Percentiles rank a stretch among this genome's conserved stretches.
phyloP scores from a whole-genome alignment of 2,329 filamentous ascomycete genomes.

The Ceratocystis ficicola region DNA sequence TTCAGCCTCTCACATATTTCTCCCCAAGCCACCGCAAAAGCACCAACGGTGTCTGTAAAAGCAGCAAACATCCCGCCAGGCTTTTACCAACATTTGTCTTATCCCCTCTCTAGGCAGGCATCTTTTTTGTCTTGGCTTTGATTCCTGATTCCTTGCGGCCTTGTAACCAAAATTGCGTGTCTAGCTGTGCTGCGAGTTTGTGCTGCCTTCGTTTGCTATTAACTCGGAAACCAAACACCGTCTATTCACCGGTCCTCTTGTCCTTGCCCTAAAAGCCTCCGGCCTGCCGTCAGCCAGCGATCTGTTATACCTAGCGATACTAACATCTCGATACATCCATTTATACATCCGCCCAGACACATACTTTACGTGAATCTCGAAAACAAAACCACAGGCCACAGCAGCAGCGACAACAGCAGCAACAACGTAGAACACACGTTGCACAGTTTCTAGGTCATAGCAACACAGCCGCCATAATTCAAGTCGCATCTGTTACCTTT shows the following conservation, averaged over 20 bases:
- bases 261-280: background rate
- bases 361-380: background rate
- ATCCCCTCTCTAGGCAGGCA: background rate
- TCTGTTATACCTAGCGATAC: background rate
- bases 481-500: background rate
- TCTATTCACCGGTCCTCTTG: too few species aligned
- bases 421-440: too few species aligned
- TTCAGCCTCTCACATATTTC: background rate
- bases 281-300: background rate
- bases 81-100: background rate
- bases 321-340: background rate
- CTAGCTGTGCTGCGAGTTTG: background rate
- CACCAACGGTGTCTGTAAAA: background rate
- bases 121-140: background rate
- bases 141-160: background rate
- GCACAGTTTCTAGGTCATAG: background rate
- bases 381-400: background rate
- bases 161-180: background rate
- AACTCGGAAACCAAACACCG: background rate
- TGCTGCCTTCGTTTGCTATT: background rate
- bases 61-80: background rate
- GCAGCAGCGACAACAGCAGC: too few species aligned
- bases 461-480: background rate
- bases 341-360: background rate
- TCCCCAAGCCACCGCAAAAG: background rate